phyloP scores from a whole-genome alignment of 768 basidiomycete species.

The Lenzites betulinus region DNA sequence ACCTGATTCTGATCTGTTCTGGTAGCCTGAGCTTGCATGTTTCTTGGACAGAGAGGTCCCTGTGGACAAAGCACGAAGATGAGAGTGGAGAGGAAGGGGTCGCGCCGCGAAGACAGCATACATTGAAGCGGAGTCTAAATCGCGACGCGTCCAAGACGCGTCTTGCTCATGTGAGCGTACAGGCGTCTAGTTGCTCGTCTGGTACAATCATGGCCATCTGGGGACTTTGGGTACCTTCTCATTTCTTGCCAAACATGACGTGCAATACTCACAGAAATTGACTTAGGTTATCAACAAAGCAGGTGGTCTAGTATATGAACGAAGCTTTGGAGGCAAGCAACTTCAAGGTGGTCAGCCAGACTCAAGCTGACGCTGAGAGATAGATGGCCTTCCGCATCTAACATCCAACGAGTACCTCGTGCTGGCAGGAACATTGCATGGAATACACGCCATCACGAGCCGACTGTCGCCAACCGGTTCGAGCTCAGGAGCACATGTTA shows the following conservation, averaged over 20 bases:
- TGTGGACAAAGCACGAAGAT: not conserved
- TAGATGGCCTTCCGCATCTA: slow-evolving; percentile 89
- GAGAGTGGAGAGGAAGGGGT: not conserved
- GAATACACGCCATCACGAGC: slow-evolving; percentile 98
- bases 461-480: slow-evolving; percentile 80
- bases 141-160: slow-evolving; percentile 24
- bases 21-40: slow-evolving; percentile 44
- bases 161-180: slow-evolving; percentile 24
- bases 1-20: slow-evolving; percentile 33
- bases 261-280: not conserved
- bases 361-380: not conserved
- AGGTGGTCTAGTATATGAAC: slow-evolving; percentile 92
- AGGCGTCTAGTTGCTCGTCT: slow-evolving; percentile 1
- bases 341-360: not conserved
- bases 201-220: slow-evolving; percentile 66
- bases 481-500: slow-evolving; percentile 90
- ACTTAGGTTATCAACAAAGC: slow-evolving; percentile 94
- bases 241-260: slow-evolving; percentile 5
- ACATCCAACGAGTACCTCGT: slow-evolving; percentile 96
- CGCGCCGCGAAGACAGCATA: not conserved
- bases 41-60: no score
- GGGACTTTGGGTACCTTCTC: slow-evolving; percentile 72
- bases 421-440: slow-evolving; percentile 94
- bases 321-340: slow-evolving; percentile 83
- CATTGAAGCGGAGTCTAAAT: slow-evolving; percentile 23